Evolutionary conservation across 768 basidiomycete genomes (phyloP).

Genomic region (Tulasnella sp.): DNA sequence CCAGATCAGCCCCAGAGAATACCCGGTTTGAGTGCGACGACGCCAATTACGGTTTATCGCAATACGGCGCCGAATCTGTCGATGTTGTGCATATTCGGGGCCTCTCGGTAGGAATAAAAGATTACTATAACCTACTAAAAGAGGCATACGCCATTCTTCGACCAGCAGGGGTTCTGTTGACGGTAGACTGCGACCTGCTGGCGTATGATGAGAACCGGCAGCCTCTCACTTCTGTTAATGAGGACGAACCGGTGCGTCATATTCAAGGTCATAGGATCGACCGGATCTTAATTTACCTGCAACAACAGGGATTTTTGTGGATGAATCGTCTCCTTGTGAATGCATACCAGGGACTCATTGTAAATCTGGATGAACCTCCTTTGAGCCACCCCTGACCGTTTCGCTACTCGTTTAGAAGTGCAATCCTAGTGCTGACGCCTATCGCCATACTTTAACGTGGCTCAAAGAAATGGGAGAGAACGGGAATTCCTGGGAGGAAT

Average conservation of each 20-base stretch:
- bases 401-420: not conserved
- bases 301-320: constrained; percentile 10
- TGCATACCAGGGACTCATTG: not conserved
- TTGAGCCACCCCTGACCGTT: not conserved
- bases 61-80: not conserved
- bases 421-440: not conserved
- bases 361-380: not conserved
- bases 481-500: not conserved
- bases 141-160: not conserved
- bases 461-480: not conserved
- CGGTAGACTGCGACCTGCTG: not conserved
- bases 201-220: not conserved
- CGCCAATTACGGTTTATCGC: not conserved
- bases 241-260: constrained; percentile 1
- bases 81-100: not conserved
- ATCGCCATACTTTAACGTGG: not conserved
- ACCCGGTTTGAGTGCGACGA: not conserved
- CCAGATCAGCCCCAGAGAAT: not conserved
- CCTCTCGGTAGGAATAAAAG: not conserved
- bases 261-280: not conserved
- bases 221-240: not conserved
- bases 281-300: too few relatives aligned
- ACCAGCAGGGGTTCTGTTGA: not conserved
- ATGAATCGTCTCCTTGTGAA: not conserved
- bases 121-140: not conserved